Evolutionary conservation across 164 flowering plant genomes (phyloP).

Genomic region (Chimonanthus praecox): DNA sequence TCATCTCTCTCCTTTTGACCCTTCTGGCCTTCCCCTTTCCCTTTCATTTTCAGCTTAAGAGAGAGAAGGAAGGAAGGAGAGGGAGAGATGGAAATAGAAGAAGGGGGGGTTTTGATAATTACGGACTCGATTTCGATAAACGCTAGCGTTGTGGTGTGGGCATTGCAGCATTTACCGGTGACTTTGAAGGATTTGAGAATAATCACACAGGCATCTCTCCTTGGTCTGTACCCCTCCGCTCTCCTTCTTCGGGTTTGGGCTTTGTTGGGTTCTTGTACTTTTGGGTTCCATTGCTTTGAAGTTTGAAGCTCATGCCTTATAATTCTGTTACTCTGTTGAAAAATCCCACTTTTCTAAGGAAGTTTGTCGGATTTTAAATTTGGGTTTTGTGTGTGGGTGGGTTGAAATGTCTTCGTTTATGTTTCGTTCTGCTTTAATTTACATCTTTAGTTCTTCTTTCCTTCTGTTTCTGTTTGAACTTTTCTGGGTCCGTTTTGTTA

Average conservation of each 20-base stretch:
- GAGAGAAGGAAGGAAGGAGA: not conserved
- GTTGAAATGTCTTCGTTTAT: not conserved
- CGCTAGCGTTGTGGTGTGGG: constrained; percentile 22
- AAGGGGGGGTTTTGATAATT: constrained; percentile 20
- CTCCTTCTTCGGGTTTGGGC: not conserved
- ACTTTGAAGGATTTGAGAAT: not conserved
- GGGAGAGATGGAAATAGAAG: constrained; percentile 5
- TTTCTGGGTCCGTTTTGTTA: too few relatives aligned
- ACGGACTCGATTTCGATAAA: constrained; percentile 23
- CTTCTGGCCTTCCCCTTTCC: too few relatives aligned
- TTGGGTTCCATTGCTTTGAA: not conserved
- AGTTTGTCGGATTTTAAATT: not conserved
- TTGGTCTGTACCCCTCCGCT: not conserved
- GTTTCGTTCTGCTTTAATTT: not conserved
- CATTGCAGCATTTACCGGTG: constrained; percentile 21
- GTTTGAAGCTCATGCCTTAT: not conserved
- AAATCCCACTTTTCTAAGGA: too few relatives aligned
- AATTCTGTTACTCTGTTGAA: not conserved
- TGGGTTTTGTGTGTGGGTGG: not conserved
- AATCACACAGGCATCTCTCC: not conserved
- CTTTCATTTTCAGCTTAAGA: too few relatives aligned
- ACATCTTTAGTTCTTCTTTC: not conserved
- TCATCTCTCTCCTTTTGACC: too few relatives aligned
- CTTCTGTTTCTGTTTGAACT: not conserved
- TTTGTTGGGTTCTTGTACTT: constrained; percentile 5